A percentile compares a stretch with the other conserved stretches of the same genome.
These are phyloP conservation scores for Trichophyton mentagrophytes DNA, from an alignment of 2,329 filamentous ascomycete species.

Conservation along the genomic window DNA sequence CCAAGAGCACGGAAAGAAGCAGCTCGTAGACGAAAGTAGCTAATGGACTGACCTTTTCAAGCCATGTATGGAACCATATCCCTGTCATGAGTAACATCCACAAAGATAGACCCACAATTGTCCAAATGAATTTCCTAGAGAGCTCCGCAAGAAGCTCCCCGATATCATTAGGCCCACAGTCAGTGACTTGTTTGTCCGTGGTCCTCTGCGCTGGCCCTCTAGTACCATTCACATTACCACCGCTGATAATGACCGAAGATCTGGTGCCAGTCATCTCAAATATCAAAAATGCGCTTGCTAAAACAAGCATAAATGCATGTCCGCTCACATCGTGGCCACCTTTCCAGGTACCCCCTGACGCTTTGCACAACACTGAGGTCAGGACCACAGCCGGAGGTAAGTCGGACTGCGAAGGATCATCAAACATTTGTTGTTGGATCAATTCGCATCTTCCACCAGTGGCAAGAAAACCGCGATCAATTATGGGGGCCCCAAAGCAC, in stretches of 20 bases:
- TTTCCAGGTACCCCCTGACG: slow-evolving; percentile 68
- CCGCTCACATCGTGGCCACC: slow-evolving; percentile 96
- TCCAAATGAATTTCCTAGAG: slow-evolving; percentile 37
- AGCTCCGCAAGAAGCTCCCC: slow-evolving; percentile 44
- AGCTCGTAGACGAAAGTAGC: slow-evolving; percentile 19
- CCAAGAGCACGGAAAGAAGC: slow-evolving; percentile 14
- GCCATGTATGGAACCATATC: slow-evolving; percentile 97
- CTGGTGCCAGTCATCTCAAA: slow-evolving; percentile 61
- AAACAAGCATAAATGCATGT: slow-evolving; percentile 82
- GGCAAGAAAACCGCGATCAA: slow-evolving; percentile 78
- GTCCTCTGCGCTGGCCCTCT: slow-evolving; percentile 20
- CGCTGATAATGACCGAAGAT: slow-evolving; percentile 49
- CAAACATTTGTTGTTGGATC: slow-evolving; percentile 35
- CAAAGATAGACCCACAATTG: slow-evolving; percentile 57
- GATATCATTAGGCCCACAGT: slow-evolving; percentile 26
- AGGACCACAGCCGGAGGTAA: slow-evolving; percentile 37
- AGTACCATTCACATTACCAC: slow-evolving; percentile 30
- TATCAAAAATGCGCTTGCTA: slow-evolving; percentile 68
- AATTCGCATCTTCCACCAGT: slow-evolving; percentile 74
- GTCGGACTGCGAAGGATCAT: slow-evolving; percentile 15
- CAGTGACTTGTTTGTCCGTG: slow-evolving; percentile 7
- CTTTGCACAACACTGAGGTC: slow-evolving; percentile 69
- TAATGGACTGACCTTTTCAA: slow-evolving; percentile 62
- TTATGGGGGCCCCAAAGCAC: slow-evolving; percentile 84
- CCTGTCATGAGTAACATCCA: slow-evolving; percentile 99